Conservation (phyloP, 768 basidiomycete species). For the Paxillus rubicundulus region DNA sequence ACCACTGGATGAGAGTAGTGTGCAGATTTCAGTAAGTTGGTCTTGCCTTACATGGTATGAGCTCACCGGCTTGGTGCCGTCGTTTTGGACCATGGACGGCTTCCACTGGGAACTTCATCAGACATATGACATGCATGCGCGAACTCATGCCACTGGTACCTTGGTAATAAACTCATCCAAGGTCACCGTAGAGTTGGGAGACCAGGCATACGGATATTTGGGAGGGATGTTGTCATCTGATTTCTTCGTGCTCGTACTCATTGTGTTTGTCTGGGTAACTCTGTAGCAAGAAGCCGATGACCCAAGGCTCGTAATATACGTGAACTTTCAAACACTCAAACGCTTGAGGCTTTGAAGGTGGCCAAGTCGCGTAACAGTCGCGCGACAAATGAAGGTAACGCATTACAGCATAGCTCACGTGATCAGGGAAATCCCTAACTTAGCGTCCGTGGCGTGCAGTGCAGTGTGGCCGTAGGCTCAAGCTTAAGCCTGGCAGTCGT, state of each 20-base stretch:
- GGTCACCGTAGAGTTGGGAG: slow-evolving; percentile 36
- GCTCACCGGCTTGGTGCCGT: slow-evolving; percentile 70
- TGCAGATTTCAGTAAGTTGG: neutral
- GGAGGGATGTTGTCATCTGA: slow-evolving; percentile 42
- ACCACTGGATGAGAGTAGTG: slow-evolving; percentile 47
- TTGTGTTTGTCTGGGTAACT: neutral
- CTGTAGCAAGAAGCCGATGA: too few species aligned
- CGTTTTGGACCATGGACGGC: slow-evolving; percentile 77
- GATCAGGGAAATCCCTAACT: too few species aligned
- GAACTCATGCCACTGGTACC: slow-evolving; percentile 30
- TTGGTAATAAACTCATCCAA: slow-evolving; percentile 57
- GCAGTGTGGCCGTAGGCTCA: too few species aligned
- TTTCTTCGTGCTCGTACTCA: slow-evolving; percentile 6
- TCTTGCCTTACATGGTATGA: neutral
- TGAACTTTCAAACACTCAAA: neutral
- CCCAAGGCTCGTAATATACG: too few species aligned
- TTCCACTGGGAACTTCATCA: slow-evolving; percentile 47
- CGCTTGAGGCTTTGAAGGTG: neutral
- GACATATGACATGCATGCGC: neutral
- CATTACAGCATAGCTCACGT: too few species aligned
- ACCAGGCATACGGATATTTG: slow-evolving; percentile 55
- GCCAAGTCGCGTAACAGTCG: too few species aligned
- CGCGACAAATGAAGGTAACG: too few species aligned
- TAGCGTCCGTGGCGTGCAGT: too few species aligned
- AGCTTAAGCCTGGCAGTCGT: too few species aligned